Conservation (phyloP, 2,329 filamentous ascomycete genomes). For the Fusarium secorum region DNA sequence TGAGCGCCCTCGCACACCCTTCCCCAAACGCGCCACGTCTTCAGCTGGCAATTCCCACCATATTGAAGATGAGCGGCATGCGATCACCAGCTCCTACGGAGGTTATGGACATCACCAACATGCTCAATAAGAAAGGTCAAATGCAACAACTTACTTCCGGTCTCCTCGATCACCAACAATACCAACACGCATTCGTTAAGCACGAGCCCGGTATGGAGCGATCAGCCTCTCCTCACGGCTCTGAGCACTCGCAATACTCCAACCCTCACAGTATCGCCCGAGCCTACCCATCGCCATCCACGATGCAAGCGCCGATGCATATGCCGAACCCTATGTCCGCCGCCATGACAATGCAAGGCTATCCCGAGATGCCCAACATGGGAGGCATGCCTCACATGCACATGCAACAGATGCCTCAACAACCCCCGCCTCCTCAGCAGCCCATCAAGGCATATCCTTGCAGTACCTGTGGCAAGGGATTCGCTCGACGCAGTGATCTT, state of each 20-base stretch:
- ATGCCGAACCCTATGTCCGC: constrained; percentile 54
- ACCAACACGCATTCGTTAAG: constrained; percentile 47
- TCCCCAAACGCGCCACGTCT: constrained; percentile 34
- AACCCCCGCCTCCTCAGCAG: constrained; percentile 47
- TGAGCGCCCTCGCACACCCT: constrained; percentile 34
- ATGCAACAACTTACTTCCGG: constrained; percentile 47
- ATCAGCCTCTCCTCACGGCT: constrained; percentile 66
- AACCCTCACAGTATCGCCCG: constrained; percentile 56
- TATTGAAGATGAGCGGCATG: constrained; percentile 48
- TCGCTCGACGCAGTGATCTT: constrained; percentile 91
- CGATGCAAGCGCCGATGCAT: constrained; percentile 60
- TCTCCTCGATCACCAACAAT: constrained; percentile 44
- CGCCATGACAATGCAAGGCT: constrained; percentile 54
- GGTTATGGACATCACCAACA: constrained; percentile 62
- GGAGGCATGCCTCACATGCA: constrained; percentile 48
- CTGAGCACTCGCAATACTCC: constrained; percentile 66
- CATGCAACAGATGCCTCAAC: constrained; percentile 50
- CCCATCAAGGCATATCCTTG: constrained; percentile 81
- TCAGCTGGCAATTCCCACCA: constrained; percentile 27
- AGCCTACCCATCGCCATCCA: constrained; percentile 62
- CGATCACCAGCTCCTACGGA: constrained; percentile 56
- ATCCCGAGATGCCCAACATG: constrained; percentile 55
- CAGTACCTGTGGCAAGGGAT: constrained; percentile 87
- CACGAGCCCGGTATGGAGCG: constrained; percentile 57
- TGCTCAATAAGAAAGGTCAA: constrained; percentile 59